phyloP scores from a whole-genome alignment of 441 rosid species.

The Eugenia klotzschiana region DNA sequence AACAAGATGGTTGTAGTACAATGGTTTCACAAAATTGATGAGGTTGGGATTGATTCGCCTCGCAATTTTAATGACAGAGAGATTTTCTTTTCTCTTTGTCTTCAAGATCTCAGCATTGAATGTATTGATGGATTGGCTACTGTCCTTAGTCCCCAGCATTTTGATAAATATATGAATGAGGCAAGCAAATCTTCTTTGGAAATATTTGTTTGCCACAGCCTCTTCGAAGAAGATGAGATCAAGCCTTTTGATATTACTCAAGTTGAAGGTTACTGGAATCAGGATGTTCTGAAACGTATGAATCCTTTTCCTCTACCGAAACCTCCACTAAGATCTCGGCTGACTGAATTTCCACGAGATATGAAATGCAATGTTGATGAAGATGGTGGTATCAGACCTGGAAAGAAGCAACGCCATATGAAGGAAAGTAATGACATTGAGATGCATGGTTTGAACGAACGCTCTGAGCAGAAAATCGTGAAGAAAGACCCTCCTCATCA shows the following conservation, averaged over 20 bases:
- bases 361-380: conserved; percentile 14
- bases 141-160: conserved; percentile 61
- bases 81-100: conserved; percentile 72
- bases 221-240: conserved; percentile 36
- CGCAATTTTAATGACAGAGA: conserved; percentile 53
- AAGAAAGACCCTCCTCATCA: conserved; percentile 7
- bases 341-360: conserved; percentile 6
- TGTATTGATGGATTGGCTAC: conserved; percentile 83
- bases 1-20: conserved; percentile 64
- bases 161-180: conserved; percentile 29
- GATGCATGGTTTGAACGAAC: conserved; percentile 2
- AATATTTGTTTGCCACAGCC: conserved; percentile 46
- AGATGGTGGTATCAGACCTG: conserved; percentile 23
- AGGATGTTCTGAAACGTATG: conserved; percentile 35
- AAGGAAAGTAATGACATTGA: conserved; percentile 12
- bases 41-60: conserved; percentile 63
- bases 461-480: conserved; percentile 1
- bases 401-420: conserved; percentile 27
- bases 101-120: conserved; percentile 76
- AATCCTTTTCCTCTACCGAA: conserved; percentile 10
- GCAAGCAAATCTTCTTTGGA: conserved; percentile 13
- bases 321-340: conserved; percentile 9
- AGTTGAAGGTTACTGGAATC: conserved; percentile 68
- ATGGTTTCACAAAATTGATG: conserved; percentile 90
- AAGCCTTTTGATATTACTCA: conserved; percentile 56